Evolutionary conservation across 371 early-diverging fungal genomes (phyloP), one percentile per base, ranked within the genome.

Genomic region (Entomophthora muscae): DNA sequence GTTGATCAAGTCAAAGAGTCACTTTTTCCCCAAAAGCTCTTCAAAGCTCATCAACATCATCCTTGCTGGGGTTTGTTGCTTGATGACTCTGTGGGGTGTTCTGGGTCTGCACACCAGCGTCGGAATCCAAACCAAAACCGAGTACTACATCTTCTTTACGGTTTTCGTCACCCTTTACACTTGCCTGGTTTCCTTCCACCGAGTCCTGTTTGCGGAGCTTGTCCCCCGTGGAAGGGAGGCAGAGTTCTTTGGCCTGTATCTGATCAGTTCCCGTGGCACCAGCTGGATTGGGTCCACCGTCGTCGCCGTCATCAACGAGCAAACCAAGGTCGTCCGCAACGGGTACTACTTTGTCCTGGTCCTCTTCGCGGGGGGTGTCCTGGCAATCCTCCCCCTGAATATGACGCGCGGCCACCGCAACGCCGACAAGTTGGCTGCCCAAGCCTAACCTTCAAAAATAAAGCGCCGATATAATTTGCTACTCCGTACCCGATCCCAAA

Each of bases 261-360:
- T 79, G 24, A 73, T 86, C 31, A 75, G 78, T 51, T 80, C 80
- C 69, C 82, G 82, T 67, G 78, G 81, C 0, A 73, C 77, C 2
- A 68, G 79, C 23, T 83, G 81, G 76, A 69, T 82, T 28, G 86
- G 86, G 1, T 83, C 85, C 10, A 69, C 80, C 0, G 69, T 81
- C 0, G 74, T 81, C 53, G 82, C 73, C 3, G 77, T 71, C 29
- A 79, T 86, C 51, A 72, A 21, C 21, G 31, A 23, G 21, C 3
- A 17, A 21, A 58, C 59, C 21, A 13, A 22, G 21, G 28, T 28
- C 21, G 31, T 58, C 31, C 23, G 59, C 13, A 28, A 28, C 24
- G 59, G 59, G 21, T 58, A 58, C 22, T 58, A 58, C 31, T 58
- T 58, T 27, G 32, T 58, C 3, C 21, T 58, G 21, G 59, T 10